Percentiles rank a stretch among this genome's conserved stretches.
Evolutionary conservation across 768 basidiomycete species (phyloP).

Genomic region (Clathrus columnatus): DNA sequence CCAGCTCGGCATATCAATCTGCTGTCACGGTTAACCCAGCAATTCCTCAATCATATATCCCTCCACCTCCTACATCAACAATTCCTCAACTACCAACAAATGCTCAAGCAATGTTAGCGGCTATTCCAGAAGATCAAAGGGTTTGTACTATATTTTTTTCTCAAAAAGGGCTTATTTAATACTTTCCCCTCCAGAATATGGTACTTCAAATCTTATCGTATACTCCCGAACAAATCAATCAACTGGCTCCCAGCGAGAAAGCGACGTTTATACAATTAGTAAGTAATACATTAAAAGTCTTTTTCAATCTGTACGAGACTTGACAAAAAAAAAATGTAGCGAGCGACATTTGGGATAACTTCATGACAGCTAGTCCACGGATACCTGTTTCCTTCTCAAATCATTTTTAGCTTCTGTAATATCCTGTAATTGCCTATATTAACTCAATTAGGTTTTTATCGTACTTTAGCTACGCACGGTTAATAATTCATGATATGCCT

Average conservation of each 20-base stretch:
- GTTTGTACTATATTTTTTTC: not conserved
- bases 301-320: conserved; percentile 1
- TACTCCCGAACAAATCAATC: conserved; percentile 9
- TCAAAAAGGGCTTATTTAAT: not conserved
- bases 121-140: conserved; percentile 9
- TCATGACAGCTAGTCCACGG: conserved; percentile 38
- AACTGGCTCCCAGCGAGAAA: conserved; percentile 9
- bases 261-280: conserved; percentile 14
- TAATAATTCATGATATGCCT: conserved; percentile 66
- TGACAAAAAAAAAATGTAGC: not conserved
- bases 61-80: not conserved
- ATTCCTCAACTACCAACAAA: not conserved
- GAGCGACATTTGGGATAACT: conserved; percentile 5
- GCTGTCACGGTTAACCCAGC: not conserved
- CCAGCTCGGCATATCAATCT: not conserved
- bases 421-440: conserved; percentile 34
- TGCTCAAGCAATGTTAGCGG: conserved; percentile 5
- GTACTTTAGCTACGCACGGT: conserved; percentile 31
- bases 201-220: conserved; percentile 10
- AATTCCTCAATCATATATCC: not conserved
- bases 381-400: conserved; percentile 48
- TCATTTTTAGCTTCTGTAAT: conserved; percentile 51
- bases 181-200: conserved; percentile 8
- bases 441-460: not conserved
- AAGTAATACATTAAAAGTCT: conserved; percentile 1